Evolutionary conservation across 169 alveolate species (phyloP).

Genomic region (Plasmodium billcollinsi): DNA sequence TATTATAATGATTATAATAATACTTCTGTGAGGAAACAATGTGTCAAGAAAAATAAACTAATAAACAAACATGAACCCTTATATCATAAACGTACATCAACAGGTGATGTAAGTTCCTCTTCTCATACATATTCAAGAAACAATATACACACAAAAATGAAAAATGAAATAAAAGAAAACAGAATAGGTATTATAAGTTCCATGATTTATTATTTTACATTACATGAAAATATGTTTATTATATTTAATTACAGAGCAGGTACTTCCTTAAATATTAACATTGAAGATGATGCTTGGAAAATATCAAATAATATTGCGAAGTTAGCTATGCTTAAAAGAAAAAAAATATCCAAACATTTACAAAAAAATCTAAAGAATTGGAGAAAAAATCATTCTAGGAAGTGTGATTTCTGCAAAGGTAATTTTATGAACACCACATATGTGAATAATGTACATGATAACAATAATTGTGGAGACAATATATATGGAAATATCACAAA

Average conservation of each 20-base stretch:
- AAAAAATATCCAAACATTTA: slow-evolving; percentile 68
- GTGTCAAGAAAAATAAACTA: too few species aligned
- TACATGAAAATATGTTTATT: slow-evolving; percentile 79
- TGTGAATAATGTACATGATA: background rate
- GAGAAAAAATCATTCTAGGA: slow-evolving; percentile 79
- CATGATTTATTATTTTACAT: slow-evolving; percentile 76
- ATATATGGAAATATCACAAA: background rate
- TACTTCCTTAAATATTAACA: slow-evolving; percentile 78
- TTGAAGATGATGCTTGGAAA: slow-evolving; percentile 77
- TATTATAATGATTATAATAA: too few species aligned
- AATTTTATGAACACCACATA: background rate
- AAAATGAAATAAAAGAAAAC: slow-evolving; percentile 51
- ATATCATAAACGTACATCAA: too few species aligned
- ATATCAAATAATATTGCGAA: slow-evolving; percentile 79
- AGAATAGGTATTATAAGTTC: slow-evolving; percentile 80
- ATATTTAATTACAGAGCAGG: slow-evolving; percentile 78
- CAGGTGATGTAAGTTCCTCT: background rate
- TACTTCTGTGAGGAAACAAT: too few species aligned
- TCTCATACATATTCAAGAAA: background rate
- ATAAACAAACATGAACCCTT: too few species aligned
- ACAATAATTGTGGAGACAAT: background rate
- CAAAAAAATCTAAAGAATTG: slow-evolving; percentile 77
- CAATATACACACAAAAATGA: background rate
- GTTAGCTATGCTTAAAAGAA: slow-evolving; percentile 80
- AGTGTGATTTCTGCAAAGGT: slow-evolving; percentile 80